Base-by-base conservation (phyloP, 2,329 filamentous ascomycete species). In the Leptographium radiaticola region DNA sequence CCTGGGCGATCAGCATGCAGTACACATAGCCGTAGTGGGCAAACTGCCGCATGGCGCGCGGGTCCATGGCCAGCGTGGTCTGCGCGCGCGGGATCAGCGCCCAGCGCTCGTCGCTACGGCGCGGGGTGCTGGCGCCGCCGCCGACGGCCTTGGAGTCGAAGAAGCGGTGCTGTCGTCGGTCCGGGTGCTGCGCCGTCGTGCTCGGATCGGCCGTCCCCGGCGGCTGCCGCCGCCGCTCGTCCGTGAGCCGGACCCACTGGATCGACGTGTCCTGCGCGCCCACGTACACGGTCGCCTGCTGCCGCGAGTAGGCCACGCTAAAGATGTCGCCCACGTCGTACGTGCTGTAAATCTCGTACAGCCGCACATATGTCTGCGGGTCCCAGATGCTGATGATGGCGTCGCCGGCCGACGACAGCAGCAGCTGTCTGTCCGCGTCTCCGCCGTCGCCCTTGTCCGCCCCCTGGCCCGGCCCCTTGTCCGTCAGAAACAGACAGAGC, bases 271-370 rank as follows among this genome's bases (percentile, higher is more conserved):
- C 96, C 65, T 97, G 93, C 0, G 89, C 88, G 55, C 93, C 93
- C 45, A 95, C 79, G 66, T 95, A 97, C 5, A 95, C 77, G 0
- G 86, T 95, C 60, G 91, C 80, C 62, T 88, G 75, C 60, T 82
- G 77, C 8, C 81, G 72, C 5, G 89, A 95, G 67, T 95, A 96
- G 1, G 85, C 86, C n/a, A 95, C 84, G 61, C 89, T 95, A 67
- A 97, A 97, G 56, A 98, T 82, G 70, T 98, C 93, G 56, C 93
- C 93, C 43, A 95, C 87, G 62, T 97, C 93, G 68, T 95, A 91
- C 49, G 84, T 85, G 58, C 89, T 94, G 72, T 95, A 95, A 57
- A 97, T 87, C 58, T 93, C 89, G 71, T 90, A 93, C 1, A 93
- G 75, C 33, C 86, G 83, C 54, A 77, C 79, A 66, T 95, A 83